Percentiles rank a stretch among this genome's conserved stretches.
phyloP scores from a whole-genome alignment of 768 basidiomycete genomes.

The Lactarius trivialis region DNA sequence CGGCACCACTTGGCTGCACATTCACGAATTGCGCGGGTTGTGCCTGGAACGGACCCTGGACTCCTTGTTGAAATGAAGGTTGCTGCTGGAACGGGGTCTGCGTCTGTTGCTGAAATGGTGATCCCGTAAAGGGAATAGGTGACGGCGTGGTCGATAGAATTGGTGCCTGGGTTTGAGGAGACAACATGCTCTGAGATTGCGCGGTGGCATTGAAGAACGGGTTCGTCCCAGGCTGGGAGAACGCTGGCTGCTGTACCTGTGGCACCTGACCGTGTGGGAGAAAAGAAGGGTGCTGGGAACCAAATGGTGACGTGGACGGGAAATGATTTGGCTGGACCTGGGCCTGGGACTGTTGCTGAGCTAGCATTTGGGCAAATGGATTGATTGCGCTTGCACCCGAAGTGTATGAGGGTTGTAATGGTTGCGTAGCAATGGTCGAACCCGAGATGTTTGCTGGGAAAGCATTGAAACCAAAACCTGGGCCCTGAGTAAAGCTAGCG shows the following conservation, averaged over 20 bases:
- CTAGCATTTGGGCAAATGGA: conserved; percentile 19
- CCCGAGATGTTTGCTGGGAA: conserved; percentile 20
- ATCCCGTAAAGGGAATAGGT: conserved; percentile 15
- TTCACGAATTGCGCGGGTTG: conserved; percentile 14
- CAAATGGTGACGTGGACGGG: conserved; percentile 9
- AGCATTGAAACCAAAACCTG: conserved; percentile 4
- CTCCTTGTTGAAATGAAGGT: conserved; percentile 12
- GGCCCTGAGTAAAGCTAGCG: conserved; percentile 3
- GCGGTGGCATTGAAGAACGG: conserved; percentile 26
- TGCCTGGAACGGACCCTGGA: conserved; percentile 1
- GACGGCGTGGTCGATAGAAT: conserved; percentile 16
- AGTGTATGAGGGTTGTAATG: conserved; percentile 6
- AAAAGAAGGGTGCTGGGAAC: conserved; percentile 26
- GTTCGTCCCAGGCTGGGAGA: conserved; percentile 9
- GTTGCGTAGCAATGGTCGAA: neutral
- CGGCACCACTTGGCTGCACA: conserved; percentile 8
- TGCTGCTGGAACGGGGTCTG: conserved; percentile 19
- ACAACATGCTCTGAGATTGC: conserved; percentile 30
- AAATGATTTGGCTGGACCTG: conserved; percentile 21
- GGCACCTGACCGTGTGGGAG: conserved; percentile 25
- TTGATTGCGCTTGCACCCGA: neutral
- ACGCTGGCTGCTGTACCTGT: conserved; percentile 18
- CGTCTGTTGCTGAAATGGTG: conserved; percentile 23
- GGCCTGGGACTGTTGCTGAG: conserved; percentile 25
- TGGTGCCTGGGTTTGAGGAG: conserved; percentile 26